Base-by-base conservation (phyloP, 345 rosid genomes). In the Isatis tinctoria region DNA sequence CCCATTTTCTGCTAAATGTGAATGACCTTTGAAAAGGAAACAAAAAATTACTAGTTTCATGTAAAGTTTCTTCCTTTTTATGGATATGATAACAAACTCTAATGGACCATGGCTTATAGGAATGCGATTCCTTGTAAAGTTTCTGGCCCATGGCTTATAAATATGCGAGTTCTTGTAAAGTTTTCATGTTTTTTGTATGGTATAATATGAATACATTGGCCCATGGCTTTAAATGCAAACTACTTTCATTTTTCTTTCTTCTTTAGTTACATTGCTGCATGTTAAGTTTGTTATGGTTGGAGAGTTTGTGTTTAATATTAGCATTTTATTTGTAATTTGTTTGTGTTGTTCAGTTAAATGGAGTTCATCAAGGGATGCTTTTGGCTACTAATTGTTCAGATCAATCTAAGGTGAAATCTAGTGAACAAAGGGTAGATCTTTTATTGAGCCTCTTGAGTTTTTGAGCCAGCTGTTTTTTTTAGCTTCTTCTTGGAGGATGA, bases 381-480 rank as follows among this genome's bases (percentile, higher is more conserved):
- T 65, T 82, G 69, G 84, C 75, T 24, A 85, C 80, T 48, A 87
- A 85, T 82, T 89, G 87, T 32, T 58, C 77, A 76, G 93, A 87
- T 62, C 88, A 85, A 53, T 83, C 87, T 56, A 89, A 79, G 84
- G 72, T 60, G 47, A 91, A 82, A 78, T 11, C 62, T 53, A 81
- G 88, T 79, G 96, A 93, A 41, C 87, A 81, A 72, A 89, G 86
- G 90, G 96, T 91, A 63, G 43, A 73, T 52, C 3, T 32, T 36
- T 22, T 56, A 3, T 26, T 10, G 2, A 69, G 24, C 11, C 28
- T 43, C 22, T 40, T 60, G 16, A 54, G 43, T 60, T 58, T 64
- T 64, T 39, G 44, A 35, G 10, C 14, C 1, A 22, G 24, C 24
- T 22, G 6, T 2, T 60, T 16, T 10, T 18, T 36, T 36, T 27